phyloP scores from a whole-genome alignment of 2,329 filamentous ascomycete species.

The Cordyceps fumosorosea region DNA sequence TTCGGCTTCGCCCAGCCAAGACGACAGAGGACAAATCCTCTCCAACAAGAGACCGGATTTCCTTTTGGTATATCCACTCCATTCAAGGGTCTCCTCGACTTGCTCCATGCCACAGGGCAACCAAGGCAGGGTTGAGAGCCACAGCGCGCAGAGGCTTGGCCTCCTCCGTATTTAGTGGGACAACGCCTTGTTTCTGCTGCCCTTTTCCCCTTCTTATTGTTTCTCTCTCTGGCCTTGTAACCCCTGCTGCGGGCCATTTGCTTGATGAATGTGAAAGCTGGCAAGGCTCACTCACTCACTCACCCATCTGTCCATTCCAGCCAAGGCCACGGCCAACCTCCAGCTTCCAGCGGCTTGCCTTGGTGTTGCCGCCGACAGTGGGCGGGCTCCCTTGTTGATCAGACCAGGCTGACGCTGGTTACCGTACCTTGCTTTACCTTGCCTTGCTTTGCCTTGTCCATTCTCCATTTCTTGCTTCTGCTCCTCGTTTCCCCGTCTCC shows the following conservation, averaged over 20 bases:
- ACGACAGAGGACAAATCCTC: neutral
- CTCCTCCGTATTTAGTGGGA: constrained; percentile 10
- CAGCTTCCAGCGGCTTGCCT: neutral
- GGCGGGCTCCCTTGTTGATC: constrained; percentile 9
- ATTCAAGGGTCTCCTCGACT: neutral
- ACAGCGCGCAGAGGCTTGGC: neutral
- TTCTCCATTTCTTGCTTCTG: neutral
- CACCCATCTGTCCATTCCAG: too few relatives aligned
- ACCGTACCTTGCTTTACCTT: neutral
- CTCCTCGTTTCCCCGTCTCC: neutral
- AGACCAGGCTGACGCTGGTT: constrained; percentile 7
- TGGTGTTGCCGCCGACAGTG: neutral
- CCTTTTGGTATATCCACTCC: neutral
- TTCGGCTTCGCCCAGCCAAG: neutral
- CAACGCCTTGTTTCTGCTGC: neutral
- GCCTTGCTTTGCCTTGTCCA: neutral
- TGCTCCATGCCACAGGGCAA: neutral
- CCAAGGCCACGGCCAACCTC: too few relatives aligned
- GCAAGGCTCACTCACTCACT: too few relatives aligned
- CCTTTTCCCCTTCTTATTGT: neutral
- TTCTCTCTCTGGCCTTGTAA: neutral
- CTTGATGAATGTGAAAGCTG: neutral
- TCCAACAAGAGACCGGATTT: neutral
- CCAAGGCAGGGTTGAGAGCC: neutral
- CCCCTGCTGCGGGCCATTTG: neutral